Base-by-base conservation (phyloP, 2,329 filamentous ascomycete species). In the Nemania sp. region DNA sequence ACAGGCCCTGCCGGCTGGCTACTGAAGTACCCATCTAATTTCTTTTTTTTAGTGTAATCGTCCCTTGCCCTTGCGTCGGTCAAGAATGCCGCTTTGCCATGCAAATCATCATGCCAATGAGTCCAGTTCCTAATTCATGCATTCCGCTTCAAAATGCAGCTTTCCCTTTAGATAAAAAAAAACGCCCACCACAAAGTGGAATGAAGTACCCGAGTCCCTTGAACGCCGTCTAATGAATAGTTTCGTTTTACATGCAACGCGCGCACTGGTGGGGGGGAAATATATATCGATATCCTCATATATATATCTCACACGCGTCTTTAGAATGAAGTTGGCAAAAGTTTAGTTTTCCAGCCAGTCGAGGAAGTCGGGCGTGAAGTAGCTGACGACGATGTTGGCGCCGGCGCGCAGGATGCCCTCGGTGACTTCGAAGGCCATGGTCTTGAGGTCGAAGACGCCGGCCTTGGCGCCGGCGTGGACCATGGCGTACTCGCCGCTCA, bases 401-500 rank as follows among this genome's bases (percentile, higher is more conserved):
- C 95, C 95, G 9, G 95, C 95, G 68, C 95, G 85, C 62, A 99
- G 78, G 65, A 99, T 98, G 21, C 93, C 92, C 76, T 98, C 91
- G 0, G 92, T 96, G 60, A 91, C 90, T 80, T 99, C 95, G 69
- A 97, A 93, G 0, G 92, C 95, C 91, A 97, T 97, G 3, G 88
- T 81, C 80, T 94, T 95, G 72, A 98, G 80, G 74, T 97, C 94
- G 73, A 98, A 99, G 2, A 99, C 95, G 4, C 95, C 95, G 1
- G 95, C 94, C 76, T 97, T 96, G 50, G 95, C 95, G 18, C 86
- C 95, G 0, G 95, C 95, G 72, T 97, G 92, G 54, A 99, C 95
- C 95, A 98, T 98, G 66, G 95, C 93, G 73, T 89, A 99, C 79
- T 99, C 95, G 68, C 95, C 95, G 71, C 90, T 95, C 60, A 99